phyloP scores from a whole-genome alignment of 208 protist genomes.

The Trypanosoma cruzi region DNA sequence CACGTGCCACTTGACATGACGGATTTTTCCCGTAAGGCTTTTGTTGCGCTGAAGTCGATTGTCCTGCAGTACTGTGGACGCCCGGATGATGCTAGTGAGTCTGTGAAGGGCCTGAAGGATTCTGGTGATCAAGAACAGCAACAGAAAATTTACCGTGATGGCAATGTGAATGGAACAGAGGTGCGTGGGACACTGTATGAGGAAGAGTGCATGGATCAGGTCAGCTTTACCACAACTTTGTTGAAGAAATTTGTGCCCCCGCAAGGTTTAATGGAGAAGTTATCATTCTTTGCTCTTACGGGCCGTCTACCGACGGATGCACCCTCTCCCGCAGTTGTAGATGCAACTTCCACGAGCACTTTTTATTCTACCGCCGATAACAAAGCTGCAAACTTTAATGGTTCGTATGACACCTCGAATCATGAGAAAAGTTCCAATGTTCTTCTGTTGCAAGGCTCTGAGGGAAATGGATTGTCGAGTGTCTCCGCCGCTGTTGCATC shows the following conservation, averaged over 20 bases:
- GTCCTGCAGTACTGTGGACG: constrained; percentile 42
- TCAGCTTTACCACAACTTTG: constrained; percentile 27
- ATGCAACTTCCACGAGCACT: not conserved
- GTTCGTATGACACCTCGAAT: not conserved
- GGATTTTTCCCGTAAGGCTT: constrained; percentile 70
- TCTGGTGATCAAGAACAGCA: not conserved
- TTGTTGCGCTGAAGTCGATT: constrained; percentile 46
- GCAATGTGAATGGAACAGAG: not conserved
- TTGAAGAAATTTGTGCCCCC: constrained; percentile 66
- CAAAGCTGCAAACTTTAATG: not conserved
- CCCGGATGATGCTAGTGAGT: constrained; percentile 4
- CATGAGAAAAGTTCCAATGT: constrained; percentile 26
- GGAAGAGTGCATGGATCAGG: constrained; percentile 34
- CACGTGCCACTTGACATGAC: constrained; percentile 69
- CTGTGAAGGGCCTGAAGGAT: not conserved
- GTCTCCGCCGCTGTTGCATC: constrained; percentile 49
- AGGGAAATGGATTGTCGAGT: constrained; percentile 80
- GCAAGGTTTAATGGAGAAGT: constrained; percentile 47
- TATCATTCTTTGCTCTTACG: constrained; percentile 58
- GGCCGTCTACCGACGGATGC: constrained; percentile 9
- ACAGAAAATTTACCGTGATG: not conserved
- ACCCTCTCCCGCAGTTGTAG: not conserved
- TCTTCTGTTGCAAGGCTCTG: constrained; percentile 58
- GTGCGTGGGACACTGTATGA: constrained; percentile 19
- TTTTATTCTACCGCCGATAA: not conserved